Conservation (phyloP, 768 basidiomycete species). For the Boletus reticuloceps region DNA sequence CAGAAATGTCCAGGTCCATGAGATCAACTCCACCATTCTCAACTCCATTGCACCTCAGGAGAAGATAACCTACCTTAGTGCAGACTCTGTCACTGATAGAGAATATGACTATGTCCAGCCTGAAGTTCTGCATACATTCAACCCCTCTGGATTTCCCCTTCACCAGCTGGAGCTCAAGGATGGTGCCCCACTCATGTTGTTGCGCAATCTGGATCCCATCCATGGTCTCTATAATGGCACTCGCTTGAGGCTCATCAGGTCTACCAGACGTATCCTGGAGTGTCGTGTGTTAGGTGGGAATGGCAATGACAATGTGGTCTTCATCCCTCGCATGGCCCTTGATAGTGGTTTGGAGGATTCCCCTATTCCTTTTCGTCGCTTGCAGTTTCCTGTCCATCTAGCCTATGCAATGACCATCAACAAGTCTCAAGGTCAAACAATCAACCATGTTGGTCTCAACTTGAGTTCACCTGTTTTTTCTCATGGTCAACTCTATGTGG, state of each 20-base stretch:
- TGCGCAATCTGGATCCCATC: no score
- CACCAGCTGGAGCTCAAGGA: no score
- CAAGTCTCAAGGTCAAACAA: conserved; percentile 38
- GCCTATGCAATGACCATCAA: conserved; percentile 40
- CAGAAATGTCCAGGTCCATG: neutral
- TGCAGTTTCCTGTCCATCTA: conserved; percentile 34
- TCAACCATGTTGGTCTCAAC: conserved; percentile 17
- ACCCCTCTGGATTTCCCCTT: no score
- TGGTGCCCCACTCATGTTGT: no score
- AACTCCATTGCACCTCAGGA: neutral
- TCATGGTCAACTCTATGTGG: neutral
- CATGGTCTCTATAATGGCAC: no score
- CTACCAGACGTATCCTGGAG: no score
- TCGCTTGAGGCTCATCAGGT: no score
- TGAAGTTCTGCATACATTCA: no score
- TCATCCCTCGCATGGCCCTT: conserved; percentile 32
- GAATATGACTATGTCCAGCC: no score
- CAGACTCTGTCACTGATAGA: neutral
- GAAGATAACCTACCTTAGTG: neutral
- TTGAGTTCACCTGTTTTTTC: conserved; percentile 11
- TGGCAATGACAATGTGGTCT: conserved; percentile 7
- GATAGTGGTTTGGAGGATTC: conserved; percentile 14
- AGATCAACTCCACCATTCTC: neutral
- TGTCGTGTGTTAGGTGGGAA: no score
- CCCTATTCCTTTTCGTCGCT: conserved; percentile 19